phyloP scores from a whole-genome alignment of 2,329 filamentous ascomycete species.

The Fusarium pseudograminearum region DNA sequence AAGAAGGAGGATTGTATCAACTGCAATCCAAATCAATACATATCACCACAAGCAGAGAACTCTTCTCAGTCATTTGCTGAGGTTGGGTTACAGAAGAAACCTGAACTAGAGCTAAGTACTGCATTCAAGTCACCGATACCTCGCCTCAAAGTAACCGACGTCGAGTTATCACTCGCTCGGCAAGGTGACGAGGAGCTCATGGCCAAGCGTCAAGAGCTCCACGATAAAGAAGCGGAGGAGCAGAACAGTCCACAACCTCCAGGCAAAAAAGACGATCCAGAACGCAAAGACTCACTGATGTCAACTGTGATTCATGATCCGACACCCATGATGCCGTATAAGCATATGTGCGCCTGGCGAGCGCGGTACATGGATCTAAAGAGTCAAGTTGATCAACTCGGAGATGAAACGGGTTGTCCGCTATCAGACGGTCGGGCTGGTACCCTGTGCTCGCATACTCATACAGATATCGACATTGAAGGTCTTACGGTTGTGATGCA shows the following conservation, averaged over 20 bases:
- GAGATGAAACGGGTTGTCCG: constrained; percentile 52
- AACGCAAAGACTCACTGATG: constrained; percentile 18
- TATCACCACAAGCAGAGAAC: constrained; percentile 18
- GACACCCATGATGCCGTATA: constrained; percentile 52
- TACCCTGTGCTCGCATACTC: constrained; percentile 39
- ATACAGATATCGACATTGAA: constrained; percentile 58
- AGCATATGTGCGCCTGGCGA: constrained; percentile 59
- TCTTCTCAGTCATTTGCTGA: constrained; percentile 6
- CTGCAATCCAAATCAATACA: constrained; percentile 39
- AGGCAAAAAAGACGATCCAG: constrained; percentile 17
- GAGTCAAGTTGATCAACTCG: constrained; percentile 57
- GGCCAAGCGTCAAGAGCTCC: constrained; percentile 12
- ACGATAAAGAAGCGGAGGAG: constrained; percentile 8
- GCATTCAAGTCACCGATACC: constrained; percentile 26
- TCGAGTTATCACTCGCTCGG: constrained; percentile 48
- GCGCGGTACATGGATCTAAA: constrained; percentile 57
- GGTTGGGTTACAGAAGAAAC: neutral
- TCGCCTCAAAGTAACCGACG: constrained; percentile 45
- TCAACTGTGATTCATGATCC: constrained; percentile 49
- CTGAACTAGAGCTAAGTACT: constrained; percentile 7
- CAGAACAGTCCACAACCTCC: neutral
- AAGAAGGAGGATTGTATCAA: constrained; percentile 38
- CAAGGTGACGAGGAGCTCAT: constrained; percentile 39
- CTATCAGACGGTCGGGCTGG: constrained; percentile 33
- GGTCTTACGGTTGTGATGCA: constrained; percentile 66